phyloP scores from a whole-genome alignment of 163 green algal genomes.

The Chloromonas sp. region DNA sequence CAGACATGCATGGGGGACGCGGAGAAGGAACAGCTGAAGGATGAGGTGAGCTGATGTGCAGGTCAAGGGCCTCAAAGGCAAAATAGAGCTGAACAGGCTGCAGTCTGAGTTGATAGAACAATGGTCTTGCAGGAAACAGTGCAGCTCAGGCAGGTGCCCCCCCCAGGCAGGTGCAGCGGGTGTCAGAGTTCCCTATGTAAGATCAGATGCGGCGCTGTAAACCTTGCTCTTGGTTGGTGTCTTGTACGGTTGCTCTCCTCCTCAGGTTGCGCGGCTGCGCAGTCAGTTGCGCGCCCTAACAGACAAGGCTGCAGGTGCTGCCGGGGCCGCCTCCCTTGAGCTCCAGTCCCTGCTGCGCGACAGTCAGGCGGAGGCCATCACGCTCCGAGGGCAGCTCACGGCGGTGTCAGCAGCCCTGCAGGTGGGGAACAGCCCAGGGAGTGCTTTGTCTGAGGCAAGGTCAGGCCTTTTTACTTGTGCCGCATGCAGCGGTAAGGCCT shows the following conservation, averaged over 20 bases:
- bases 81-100: background rate
- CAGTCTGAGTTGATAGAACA: no score
- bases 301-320: background rate
- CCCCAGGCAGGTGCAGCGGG: background rate
- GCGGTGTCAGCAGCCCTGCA: no score
- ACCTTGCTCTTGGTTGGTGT: background rate
- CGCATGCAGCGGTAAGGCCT: no score
- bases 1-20: background rate
- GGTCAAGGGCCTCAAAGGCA: background rate
- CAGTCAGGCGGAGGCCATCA: background rate
- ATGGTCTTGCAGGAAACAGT: background rate
- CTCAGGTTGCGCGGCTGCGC: background rate
- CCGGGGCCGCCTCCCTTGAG: background rate
- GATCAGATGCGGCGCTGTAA: background rate
- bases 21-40: background rate
- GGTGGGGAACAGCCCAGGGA: no score
- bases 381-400: no score
- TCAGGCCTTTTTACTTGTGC: no score
- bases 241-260: no score
- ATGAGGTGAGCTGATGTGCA: background rate
- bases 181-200: no score
- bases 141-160: background rate
- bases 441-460: no score
- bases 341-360: background rate
- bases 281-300: background rate